Evolutionary conservation across 352 stramenopile species (phyloP).

Genomic region (Plasmopara muralis): DNA sequence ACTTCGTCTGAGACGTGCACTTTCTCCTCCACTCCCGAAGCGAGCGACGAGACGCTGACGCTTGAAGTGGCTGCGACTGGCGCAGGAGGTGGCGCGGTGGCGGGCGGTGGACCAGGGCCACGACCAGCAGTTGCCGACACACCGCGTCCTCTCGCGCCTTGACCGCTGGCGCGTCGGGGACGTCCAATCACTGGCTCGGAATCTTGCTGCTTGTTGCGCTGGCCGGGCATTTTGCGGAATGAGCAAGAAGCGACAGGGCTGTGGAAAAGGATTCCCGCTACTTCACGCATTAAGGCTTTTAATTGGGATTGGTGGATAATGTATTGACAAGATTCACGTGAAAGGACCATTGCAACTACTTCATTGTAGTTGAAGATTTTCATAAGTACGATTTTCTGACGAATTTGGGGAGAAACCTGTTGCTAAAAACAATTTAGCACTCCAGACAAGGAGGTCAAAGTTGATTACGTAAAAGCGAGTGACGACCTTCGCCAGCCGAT

Average conservation of each 20-base stretch:
- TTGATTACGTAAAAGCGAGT: too few species aligned
- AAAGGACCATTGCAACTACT: too few species aligned
- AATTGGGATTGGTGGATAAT: too few species aligned
- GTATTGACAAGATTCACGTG: too few species aligned
- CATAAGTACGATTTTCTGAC: too few species aligned
- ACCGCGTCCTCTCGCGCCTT: constrained; percentile 5
- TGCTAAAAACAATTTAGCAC: too few species aligned
- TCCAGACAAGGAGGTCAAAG: too few species aligned
- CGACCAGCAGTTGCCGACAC: not conserved
- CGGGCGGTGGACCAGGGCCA: not conserved
- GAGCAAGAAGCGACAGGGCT: constrained; percentile 1
- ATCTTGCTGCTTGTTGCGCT: constrained; percentile 14
- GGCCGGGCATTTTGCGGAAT: constrained; percentile 19
- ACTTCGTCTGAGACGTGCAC: constrained; percentile 15
- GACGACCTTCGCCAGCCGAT: too few species aligned
- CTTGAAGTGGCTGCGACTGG: constrained; percentile 2
- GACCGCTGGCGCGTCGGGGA: constrained; percentile 4
- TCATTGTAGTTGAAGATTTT: too few species aligned
- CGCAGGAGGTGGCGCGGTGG: constrained; percentile 8
- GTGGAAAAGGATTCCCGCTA: too few species aligned
- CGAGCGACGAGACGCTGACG: constrained; percentile 6
- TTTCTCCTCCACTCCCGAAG: constrained; percentile 37
- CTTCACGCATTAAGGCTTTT: too few species aligned
- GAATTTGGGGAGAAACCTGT: too few species aligned
- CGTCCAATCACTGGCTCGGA: constrained; percentile 15